Evolutionary conservation across 306 rosid genomes (phyloP), one percentile per base, ranked within the genome.

Genomic region (Vicia faba): DNA sequence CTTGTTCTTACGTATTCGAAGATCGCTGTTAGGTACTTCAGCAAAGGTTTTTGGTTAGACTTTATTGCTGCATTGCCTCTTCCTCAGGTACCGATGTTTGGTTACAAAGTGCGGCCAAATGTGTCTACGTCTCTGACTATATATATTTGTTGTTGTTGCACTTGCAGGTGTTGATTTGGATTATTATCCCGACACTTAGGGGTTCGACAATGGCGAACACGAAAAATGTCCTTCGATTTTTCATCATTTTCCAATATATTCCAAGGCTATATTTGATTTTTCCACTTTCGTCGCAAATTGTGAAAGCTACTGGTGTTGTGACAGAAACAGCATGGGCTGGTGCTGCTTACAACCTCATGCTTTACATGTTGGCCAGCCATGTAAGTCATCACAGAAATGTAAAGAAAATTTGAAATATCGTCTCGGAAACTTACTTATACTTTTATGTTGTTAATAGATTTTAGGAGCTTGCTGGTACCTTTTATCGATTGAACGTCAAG

Each of bases 311-410:
- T 4, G 99, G 99, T 11, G 86, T 88, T 72, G 91, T 93, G 72
- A 88, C 95, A 48, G 83, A 93, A 70, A 86, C 97, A 76, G 97
- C 97, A 20, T 93, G 99, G 99, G 97, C 95, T 14, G 99, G 97
- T 11, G 99, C 99, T 64, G 97, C 97, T 53, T 93, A 93, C 72
- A 93, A 93, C 62, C 83, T 93, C 7, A 85, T 90, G 81, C 93
- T 93, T 73, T 93, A 90, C 78, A 86, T 93, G 96, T 39, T 93
- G 82, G 99, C 99, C 44, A 93, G 99, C 88, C 99, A 93, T 84
- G 99, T 93, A 76, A 86, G 15, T 25, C 35, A 23, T 53, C 16
- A 25, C 33, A 53, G 11, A 53, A 53, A 23, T 53, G 2, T 57
- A 1, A 13, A 62, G 20, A 43, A 69, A 13, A 23, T 14, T 71